Evolutionary conservation across 2,329 filamentous ascomycete genomes (phyloP).

Genomic region (Pseudonectria buxi): DNA sequence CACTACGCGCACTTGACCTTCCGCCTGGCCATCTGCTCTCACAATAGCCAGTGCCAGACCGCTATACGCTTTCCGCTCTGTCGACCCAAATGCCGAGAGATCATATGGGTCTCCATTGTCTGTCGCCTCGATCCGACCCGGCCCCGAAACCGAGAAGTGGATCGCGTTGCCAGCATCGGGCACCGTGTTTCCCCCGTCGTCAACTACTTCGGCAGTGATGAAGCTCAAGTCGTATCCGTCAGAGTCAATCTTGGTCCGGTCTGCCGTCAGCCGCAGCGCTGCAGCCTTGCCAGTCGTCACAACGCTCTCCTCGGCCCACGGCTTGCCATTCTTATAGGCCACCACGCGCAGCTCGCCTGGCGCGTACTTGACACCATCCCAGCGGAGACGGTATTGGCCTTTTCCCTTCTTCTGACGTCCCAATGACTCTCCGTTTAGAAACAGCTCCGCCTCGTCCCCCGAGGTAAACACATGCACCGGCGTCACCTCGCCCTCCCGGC

Average conservation of each 20-base stretch:
- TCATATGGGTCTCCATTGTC: conserved; percentile 46
- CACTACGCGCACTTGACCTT: too few species aligned
- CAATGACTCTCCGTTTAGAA: conserved; percentile 42
- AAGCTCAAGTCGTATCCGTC: conserved; percentile 42
- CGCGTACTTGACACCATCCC: conserved; percentile 43
- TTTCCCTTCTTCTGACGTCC: conserved; percentile 31
- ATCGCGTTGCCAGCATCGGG: conserved; percentile 35
- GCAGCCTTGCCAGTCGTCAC: conserved; percentile 35
- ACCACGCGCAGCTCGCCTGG: conserved; percentile 41
- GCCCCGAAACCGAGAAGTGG: conserved; percentile 35
- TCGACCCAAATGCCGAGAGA: conserved; percentile 29
- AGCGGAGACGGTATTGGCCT: conserved; percentile 43
- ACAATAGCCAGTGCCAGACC: too few species aligned
- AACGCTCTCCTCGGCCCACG: conserved; percentile 38
- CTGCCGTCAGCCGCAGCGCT: conserved; percentile 31
- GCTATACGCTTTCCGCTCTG: background rate
- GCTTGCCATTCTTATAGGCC: conserved; percentile 38
- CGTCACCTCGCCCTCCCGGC: conserved; percentile 38
- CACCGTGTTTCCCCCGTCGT: conserved; percentile 36
- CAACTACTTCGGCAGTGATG: conserved; percentile 38
- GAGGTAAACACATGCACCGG: conserved; percentile 48
- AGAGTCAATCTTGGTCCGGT: conserved; percentile 31
- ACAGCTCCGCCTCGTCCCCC: conserved; percentile 48
- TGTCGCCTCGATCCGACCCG: conserved; percentile 41
- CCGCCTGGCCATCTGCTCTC: too few species aligned